Percentiles rank a stretch among this genome's conserved stretches.
These are phyloP conservation scores for Calophaca sinica DNA, from an alignment of 306 rosid genomes.

Conservation along the genomic window DNA sequence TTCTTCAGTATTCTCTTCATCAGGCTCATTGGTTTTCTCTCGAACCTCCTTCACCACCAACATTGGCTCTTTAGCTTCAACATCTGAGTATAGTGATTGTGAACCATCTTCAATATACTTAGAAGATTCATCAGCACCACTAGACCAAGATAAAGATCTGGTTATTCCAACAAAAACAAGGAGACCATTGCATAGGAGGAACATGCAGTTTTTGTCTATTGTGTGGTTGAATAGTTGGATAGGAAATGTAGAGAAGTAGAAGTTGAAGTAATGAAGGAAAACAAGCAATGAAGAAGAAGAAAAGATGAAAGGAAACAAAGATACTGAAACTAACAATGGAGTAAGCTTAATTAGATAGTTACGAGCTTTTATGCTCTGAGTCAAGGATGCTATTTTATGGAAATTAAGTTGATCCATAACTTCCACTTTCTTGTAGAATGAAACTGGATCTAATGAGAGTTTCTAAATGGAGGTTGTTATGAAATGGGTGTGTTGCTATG, in stretches of 20 bases:
- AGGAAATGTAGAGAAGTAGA: slow-evolving; percentile 57
- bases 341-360: slow-evolving; percentile 53
- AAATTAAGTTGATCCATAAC: slow-evolving; percentile 52
- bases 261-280: slow-evolving; percentile 51
- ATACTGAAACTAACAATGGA: slow-evolving; percentile 55
- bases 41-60: slow-evolving; percentile 4
- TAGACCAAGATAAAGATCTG: slow-evolving; percentile 47
- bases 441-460: slow-evolving; percentile 26
- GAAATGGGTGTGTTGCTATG: slow-evolving; percentile 22
- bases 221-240: slow-evolving; percentile 62
- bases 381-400: slow-evolving; percentile 42
- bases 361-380: slow-evolving; percentile 35
- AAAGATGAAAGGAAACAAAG: slow-evolving; percentile 57
- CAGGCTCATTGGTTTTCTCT: slow-evolving; percentile 28
- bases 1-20: slow-evolving; percentile 14
- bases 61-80: slow-evolving; percentile 43
- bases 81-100: slow-evolving; percentile 14
- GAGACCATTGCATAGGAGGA: slow-evolving; percentile 72
- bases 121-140: slow-evolving; percentile 33
- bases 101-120: slow-evolving; percentile 42
- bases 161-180: slow-evolving; percentile 69
- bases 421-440: slow-evolving; percentile 18
- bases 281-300: slow-evolving; percentile 50
- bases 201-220: slow-evolving; percentile 74
- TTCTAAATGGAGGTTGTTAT: slow-evolving; percentile 22